Base-by-base conservation (phyloP, 441 rosid species). In the Cnidoscolus chayamansa region DNA sequence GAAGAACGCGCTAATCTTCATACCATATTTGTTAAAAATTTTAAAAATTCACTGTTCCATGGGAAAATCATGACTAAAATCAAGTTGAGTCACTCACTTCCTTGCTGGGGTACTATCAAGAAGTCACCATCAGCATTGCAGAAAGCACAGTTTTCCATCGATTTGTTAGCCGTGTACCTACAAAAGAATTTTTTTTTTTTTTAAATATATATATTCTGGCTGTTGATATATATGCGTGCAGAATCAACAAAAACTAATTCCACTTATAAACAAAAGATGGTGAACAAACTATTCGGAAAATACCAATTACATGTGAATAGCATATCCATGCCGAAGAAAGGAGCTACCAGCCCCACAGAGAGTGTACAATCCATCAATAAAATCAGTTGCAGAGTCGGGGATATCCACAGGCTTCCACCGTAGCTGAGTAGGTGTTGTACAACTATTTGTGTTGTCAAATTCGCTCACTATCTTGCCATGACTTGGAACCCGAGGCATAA, bases 71-170 rank as follows among this genome's bases (percentile, higher is more conserved):
- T 30, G 9, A 32, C 35, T 70, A 31, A 25, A 7, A 53, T n/a
- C 58, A 47, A 1, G n/a, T 4, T 51, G 10, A 60, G n/a, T 65
- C 61, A 83, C 95, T 85, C 81, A 92, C 99, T 92, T 87, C 99
- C 99, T 78, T 78, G 57, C 67, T 94, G 94, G 50, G 99, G 99
- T 77, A 94, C 93, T 55, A 94, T 72, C 90, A 94, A 81, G 81
- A 94, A 94, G 78, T 94, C 99, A 63, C 99, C 99, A 84, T 94
- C 99, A 1, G 97, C 97, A 80, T 89, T 90, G 75, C 99, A 94
- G 78, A 90, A 85, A 58, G 97, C 96, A 76, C 87, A 84, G 68
- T 86, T 84, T 43, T 90, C 90, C 99, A 94, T 94, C 62, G 97
- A 89, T 78, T 83, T 88, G 70, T 88, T 92, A 58, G 99, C 97